A percentile compares a stretch with the other conserved stretches of the same genome.
phyloP scores from a whole-genome alignment of 768 basidiomycete genomes.

The Boletellus sp. region DNA sequence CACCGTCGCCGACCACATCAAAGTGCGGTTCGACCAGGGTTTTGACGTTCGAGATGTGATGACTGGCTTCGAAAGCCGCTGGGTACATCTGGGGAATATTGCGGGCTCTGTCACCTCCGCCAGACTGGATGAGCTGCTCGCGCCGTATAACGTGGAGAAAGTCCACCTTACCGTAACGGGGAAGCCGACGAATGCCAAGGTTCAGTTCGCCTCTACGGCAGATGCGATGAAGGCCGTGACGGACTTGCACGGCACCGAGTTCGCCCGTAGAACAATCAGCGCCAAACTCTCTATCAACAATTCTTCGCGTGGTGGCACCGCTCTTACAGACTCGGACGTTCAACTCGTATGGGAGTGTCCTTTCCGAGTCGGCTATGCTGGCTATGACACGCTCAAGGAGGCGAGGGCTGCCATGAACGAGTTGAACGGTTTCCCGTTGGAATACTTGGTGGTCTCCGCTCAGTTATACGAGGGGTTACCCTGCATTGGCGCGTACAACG shows the following conservation, averaged over 20 bases:
- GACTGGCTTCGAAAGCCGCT: conserved; percentile 70
- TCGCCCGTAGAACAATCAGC: conserved; percentile 39
- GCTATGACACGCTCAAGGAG: conserved; percentile 48
- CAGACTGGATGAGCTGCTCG: conserved; percentile 38
- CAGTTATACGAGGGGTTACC: conserved; percentile 54
- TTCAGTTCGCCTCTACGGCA: conserved; percentile 44
- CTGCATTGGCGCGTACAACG: conserved; percentile 53
- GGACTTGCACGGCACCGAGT: conserved; percentile 43
- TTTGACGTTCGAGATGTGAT: conserved; percentile 53
- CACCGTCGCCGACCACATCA: conserved; percentile 51
- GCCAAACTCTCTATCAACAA: conserved; percentile 46
- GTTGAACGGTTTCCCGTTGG: conserved; percentile 35
- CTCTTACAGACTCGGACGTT: conserved; percentile 52
- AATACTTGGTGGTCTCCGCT: conserved; percentile 44
- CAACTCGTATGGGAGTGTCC: conserved; percentile 62
- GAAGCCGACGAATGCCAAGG: conserved; percentile 34
- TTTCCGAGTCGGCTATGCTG: conserved; percentile 53
- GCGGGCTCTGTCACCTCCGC: conserved; percentile 33
- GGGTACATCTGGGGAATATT: conserved; percentile 53
- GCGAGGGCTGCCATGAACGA: conserved; percentile 51
- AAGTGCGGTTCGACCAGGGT: conserved; percentile 55
- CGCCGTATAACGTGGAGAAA: conserved; percentile 40
- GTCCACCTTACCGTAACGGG: conserved; percentile 31
- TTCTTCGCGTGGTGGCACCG: conserved; percentile 31
- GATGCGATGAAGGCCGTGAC: conserved; percentile 54